A percentile compares a stretch with the other conserved stretches of the same genome.
Evolutionary conservation across 495 filamentous ascomycete genomes (phyloP).

Genomic region (Tuber indicum): DNA sequence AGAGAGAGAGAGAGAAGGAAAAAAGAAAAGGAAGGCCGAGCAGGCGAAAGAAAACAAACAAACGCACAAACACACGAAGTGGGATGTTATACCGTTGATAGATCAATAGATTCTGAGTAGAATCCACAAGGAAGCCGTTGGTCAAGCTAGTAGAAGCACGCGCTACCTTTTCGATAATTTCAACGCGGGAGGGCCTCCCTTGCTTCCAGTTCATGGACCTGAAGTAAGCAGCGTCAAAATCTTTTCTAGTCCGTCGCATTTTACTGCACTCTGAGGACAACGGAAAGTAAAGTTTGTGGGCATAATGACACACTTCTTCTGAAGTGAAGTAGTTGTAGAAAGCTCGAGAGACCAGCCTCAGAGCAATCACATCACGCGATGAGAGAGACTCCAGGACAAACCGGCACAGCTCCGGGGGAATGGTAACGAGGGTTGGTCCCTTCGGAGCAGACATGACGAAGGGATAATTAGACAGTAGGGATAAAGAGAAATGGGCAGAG

Average conservation of each 20-base stretch:
- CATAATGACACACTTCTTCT: conserved; percentile 33
- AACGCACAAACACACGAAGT: not conserved
- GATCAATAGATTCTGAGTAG: conserved; percentile 27
- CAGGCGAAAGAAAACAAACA: conserved; percentile 10
- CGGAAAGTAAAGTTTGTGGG: conserved; percentile 36
- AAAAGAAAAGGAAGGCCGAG: not conserved
- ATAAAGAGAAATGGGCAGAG: not conserved
- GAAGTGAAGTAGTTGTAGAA: conserved; percentile 35
- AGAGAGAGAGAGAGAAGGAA: not conserved
- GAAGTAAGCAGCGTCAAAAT: conserved; percentile 31
- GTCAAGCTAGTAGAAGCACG: conserved; percentile 31
- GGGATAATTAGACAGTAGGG: not conserved
- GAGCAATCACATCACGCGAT: conserved; percentile 22
- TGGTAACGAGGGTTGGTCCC: conserved; percentile 10
- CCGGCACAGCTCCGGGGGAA: conserved; percentile 32
- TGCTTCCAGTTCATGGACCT: conserved; percentile 34
- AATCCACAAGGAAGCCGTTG: conserved; percentile 36
- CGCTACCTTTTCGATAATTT: conserved; percentile 34
- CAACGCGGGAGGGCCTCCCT: conserved; percentile 33
- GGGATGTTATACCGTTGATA: conserved; percentile 33
- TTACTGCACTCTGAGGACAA: conserved; percentile 24
- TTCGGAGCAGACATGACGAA: not conserved
- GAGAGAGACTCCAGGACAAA: conserved; percentile 27
- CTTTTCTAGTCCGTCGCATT: conserved; percentile 21
- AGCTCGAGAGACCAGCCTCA: conserved; percentile 26